Base-by-base conservation (phyloP, 1,284 basidiomycete genomes). In the Ceratobasidium sp. region DNA sequence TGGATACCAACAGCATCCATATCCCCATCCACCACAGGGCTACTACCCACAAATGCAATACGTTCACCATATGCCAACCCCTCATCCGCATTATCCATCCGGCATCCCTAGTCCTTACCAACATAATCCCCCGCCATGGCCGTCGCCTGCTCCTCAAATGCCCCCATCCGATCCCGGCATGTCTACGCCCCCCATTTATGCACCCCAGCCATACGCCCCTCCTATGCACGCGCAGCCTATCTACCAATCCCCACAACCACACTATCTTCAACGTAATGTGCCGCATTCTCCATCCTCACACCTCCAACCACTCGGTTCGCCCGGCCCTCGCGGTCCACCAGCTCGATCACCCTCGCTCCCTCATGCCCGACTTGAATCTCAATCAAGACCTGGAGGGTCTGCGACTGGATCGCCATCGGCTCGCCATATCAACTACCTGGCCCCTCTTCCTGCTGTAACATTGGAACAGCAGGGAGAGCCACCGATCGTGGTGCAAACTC, bases 111-210 rank as follows among this genome's bases (percentile, higher is more conserved):
- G 50, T 21, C 64, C 64, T 8, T 67, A 67, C 36, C 64, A 53
- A 21, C 64, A 67, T 12, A 28, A 36, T 12, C 30, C 32, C 34
- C 50, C 64, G 32, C 50, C 64, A 55, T 67, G 64, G 64, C 55
- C 64, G 12, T 36, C 64, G 6, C 36, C 41, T 14, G 36, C 62
- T 30, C 48, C 45, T 12, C n/a, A 16, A 26, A 67, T 67, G 64
- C 64, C 64, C 26, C 50, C 48, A 26, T 16, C 48, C 18, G 64
- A 67, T 36, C 50, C 48, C 14, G 64, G 64, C 9, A 53, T 67
- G 32, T 67, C 64, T 55, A 67, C 64, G 64, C 64, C 64, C 53
- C 64, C 64, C 3, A 50, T 67, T 30, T 67, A 67, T 67, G 48
- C 64, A 36, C 36, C 64, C 3, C 62, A 46, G 28, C 50, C 64